Base-by-base conservation (phyloP, 306 rosid genomes). In the Malus asiatica region DNA sequence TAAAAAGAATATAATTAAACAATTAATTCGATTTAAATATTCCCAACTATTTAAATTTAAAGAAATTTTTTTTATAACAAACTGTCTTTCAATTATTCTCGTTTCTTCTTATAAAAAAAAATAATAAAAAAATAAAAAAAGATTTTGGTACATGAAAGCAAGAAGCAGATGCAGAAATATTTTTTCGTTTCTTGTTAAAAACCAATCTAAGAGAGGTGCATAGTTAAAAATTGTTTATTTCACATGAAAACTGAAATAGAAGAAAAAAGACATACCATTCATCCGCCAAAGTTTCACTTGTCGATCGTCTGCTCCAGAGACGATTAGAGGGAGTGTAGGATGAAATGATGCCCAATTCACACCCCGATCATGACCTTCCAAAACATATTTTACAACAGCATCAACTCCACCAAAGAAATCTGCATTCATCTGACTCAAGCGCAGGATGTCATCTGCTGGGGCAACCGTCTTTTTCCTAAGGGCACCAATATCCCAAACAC, bases 361-460 rank as follows among this genome's bases (percentile, higher is more conserved):
- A 66, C 98, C 97, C 32, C 98, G 86, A 79, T 93, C 98, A 86
- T 93, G 98, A 76, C 98, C 98, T 81, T 93, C 98, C 84, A 93
- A 85, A 38, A 93, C 98, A 65, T 93, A 93, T 79, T 93, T 93
- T 22, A 90, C 96, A 44, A 93, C 87, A 25, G 96, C 93, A 82
- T 93, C 98, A 65, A 89, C 84, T 18, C 92, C 96, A 67, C 98
- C 98, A 78, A 93, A 93, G 72, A 93, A 88, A 85, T 93, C 98
- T 1, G 96, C 77, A 69, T 93, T 93, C 96, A 93, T 93, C 86
- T 93, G 96, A 83, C 93, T 87, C 89, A 93, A 71, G 68, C 96
- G 87, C 70, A 89, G 72, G 73, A 93, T 86, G 82, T 90, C 98
- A 83, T 93, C 98, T 2, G 90, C 84, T 76, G 96, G 96, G 63